Evolutionary conservation across 371 early-diverging fungal species (phyloP).

Genomic region (Mortierella sp.): DNA sequence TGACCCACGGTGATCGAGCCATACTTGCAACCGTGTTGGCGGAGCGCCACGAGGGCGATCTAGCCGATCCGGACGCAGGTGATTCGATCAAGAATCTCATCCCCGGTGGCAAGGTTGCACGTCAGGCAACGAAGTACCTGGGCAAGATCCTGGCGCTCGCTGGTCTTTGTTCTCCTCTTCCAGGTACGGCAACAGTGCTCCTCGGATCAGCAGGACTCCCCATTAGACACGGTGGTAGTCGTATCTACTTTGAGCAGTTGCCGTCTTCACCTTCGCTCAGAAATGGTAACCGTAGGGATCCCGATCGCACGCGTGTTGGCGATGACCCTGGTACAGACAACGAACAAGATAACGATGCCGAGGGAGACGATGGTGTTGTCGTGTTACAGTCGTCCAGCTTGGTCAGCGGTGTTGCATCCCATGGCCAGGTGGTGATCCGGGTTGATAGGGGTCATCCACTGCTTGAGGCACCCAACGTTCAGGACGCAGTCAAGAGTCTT

Average conservation of each 20-base stretch:
- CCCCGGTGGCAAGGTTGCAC: slow-evolving; percentile 51
- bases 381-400: slow-evolving; percentile 15
- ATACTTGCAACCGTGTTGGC: slow-evolving; percentile 64
- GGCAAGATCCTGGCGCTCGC: slow-evolving; percentile 49
- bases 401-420: slow-evolving; percentile 5
- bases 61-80: slow-evolving; percentile 36
- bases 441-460: slow-evolving; percentile 34
- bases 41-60: slow-evolving; percentile 66
- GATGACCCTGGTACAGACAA: slow-evolving; percentile 13
- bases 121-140: slow-evolving; percentile 47
- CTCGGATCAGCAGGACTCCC: slow-evolving; percentile 13
- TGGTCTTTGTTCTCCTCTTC: slow-evolving; percentile 40
- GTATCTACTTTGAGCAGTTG: slow-evolving; percentile 34
- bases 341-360: slow-evolving; percentile 6
- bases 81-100: slow-evolving; percentile 42
- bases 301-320: slow-evolving; percentile 37
- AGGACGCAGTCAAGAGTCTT: slow-evolving; percentile 21
- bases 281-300: slow-evolving; percentile 14
- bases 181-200: slow-evolving; percentile 35
- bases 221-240: slow-evolving; percentile 23
- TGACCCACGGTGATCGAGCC: slow-evolving; percentile 68
- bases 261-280: background rate
- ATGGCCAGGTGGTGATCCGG: slow-evolving; percentile 28
- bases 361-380: slow-evolving; percentile 7
- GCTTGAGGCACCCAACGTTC: slow-evolving; percentile 36